Evolutionary conservation across 805 yeast species (phyloP), one percentile per base, ranked within the genome.

Genomic region (Zygoascus ofunaensis): DNA sequence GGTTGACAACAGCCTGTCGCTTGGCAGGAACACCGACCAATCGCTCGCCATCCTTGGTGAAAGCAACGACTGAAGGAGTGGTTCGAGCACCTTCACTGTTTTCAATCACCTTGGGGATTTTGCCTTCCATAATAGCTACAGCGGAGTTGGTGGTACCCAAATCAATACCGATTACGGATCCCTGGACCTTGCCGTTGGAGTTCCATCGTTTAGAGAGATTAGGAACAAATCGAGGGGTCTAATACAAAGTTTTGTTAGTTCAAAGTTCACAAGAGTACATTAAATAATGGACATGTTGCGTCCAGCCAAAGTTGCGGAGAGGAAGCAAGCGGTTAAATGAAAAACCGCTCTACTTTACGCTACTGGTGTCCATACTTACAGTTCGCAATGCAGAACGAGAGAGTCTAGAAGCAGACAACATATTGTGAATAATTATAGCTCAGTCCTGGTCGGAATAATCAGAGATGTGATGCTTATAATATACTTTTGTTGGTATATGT

Each of bases 1-100:
- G 94, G 76, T 87, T 87, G 53, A 87, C 87, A 43, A 87, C 89
- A 49, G 95, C 94, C 71, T 87, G 97, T 63, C 96, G 84, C 74
- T 87, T 89, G 58, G 97, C 97, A 53, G 94, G 87, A 49, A 81
- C 85, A 69, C 97, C 97, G 49, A 87, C 95, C 49, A 87, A 71
- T 61, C 94, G 80, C 70, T 85, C 94, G 48, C 90, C 92, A 48
- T 83, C 92, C 64, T 82, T 80, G 54, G 92, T 82, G 77, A 87
- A 87, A 44, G 96, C 96, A 48, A 87, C 96, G 37, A 87, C 86
- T 30, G 97, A 89, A 26, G 97, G 96, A 18, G 95, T 87, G 42
- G 94, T 80, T 57, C 87, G 73, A 40, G 76, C 71, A 64, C 89
- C 89, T 65, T 80, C 85, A 49, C 77, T 64, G 71, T 84, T 83